A percentile compares a stretch with the other conserved stretches of the same genome.
These are phyloP conservation scores for Ananas comosus DNA, from an alignment of 176 grass and related monocot genomes.

Conservation along the genomic window DNA sequence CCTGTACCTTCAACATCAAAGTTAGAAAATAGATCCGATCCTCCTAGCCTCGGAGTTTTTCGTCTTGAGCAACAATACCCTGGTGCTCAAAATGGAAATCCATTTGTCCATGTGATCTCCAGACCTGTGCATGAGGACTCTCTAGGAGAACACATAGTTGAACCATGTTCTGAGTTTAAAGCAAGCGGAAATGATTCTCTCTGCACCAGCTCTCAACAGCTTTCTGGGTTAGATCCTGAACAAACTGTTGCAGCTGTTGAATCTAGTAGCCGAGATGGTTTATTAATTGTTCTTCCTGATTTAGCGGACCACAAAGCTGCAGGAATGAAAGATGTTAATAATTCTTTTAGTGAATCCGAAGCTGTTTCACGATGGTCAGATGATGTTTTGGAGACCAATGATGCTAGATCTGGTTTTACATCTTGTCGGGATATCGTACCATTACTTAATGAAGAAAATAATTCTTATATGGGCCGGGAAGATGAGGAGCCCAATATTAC, in stretches of 20 bases:
- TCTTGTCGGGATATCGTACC: not conserved
- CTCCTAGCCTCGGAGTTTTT: not conserved
- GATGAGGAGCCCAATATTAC: conserved; percentile 8
- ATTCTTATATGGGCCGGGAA: not conserved
- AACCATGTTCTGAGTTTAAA: not conserved
- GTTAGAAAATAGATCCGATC: not conserved
- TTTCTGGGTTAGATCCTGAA: not conserved
- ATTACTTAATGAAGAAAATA: conserved; percentile 16
- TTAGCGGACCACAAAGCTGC: not conserved
- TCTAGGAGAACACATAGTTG: not conserved
- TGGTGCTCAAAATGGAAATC: not conserved
- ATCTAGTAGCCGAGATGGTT: not conserved
- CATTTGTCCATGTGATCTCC: not conserved
- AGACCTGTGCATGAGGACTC: not conserved
- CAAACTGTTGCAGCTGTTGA: not conserved
- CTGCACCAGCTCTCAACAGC: not conserved
- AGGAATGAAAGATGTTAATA: not conserved
- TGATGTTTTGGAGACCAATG: not conserved
- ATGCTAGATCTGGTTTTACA: not conserved
- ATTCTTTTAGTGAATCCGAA: not conserved
- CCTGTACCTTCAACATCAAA: not conserved
- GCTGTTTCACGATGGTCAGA: not conserved
- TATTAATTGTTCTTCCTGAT: not conserved
- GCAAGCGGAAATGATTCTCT: not conserved
- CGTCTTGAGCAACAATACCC: not conserved